Evolutionary conservation across 805 yeast genomes (phyloP).

Genomic region (Limtongia smithiae): DNA sequence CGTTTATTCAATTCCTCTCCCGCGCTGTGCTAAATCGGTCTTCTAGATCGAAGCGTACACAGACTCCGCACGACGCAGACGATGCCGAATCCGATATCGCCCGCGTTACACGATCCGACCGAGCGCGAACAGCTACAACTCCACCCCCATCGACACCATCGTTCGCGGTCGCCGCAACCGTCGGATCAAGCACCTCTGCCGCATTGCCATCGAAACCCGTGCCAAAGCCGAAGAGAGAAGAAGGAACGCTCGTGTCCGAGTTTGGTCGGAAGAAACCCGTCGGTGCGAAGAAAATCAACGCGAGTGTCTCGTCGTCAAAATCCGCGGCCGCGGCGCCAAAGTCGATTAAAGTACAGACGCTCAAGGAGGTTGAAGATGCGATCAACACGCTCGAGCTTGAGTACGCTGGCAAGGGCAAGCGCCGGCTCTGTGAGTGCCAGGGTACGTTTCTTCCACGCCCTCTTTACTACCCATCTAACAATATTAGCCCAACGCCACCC

Average conservation of each 20-base stretch:
- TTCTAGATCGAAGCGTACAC: too few relatives aligned
- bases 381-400: conserved; percentile 20
- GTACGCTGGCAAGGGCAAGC: not conserved
- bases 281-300: conserved; percentile 3
- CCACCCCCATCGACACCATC: not conserved
- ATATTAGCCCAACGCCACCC: conserved; percentile 57
- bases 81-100: too few relatives aligned
- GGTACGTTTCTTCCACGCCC: conserved; percentile 12
- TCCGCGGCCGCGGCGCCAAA: conserved; percentile 2
- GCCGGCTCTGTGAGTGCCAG: conserved; percentile 26
- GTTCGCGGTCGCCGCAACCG: not conserved
- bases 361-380: conserved; percentile 27
- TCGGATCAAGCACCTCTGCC: too few relatives aligned
- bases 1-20: not conserved
- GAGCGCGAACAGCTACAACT: too few relatives aligned
- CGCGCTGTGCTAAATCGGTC: too few relatives aligned
- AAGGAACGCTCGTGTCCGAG: conserved; percentile 7
- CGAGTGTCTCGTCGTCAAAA: not conserved
- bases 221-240: not conserved
- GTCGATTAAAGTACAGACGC: conserved; percentile 17
- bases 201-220: conserved; percentile 1
- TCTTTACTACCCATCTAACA: not conserved
- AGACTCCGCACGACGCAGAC: too few relatives aligned
- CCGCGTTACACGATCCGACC: too few relatives aligned
- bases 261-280: conserved; percentile 5